A percentile compares a stretch with the other conserved stretches of the same genome.
Conservation (phyloP, 2,329 filamentous ascomycete species). For the Tothia fuscella region DNA sequence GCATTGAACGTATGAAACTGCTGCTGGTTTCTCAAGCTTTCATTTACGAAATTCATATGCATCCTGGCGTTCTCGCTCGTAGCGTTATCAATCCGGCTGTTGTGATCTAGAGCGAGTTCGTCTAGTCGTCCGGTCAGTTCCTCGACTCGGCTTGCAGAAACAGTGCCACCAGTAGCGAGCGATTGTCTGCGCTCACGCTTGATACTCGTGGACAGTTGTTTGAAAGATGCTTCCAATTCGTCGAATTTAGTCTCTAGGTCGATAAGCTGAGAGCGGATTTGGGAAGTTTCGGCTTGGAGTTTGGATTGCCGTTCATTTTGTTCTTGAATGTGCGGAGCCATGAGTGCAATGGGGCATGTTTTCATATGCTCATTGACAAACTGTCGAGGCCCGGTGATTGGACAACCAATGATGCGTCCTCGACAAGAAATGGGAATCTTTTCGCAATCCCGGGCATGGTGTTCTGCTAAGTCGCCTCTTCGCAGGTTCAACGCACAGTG, state of each 20-base stretch:
- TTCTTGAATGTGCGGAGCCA: constrained; percentile 32
- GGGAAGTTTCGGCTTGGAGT: constrained; percentile 25
- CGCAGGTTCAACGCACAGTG: constrained; percentile 31
- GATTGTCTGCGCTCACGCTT: constrained; percentile 4
- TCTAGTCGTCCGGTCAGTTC: background rate
- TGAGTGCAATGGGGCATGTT: constrained; percentile 33
- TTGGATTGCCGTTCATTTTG: constrained; percentile 32
- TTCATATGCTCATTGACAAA: constrained; percentile 29
- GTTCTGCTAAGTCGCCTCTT: constrained; percentile 29
- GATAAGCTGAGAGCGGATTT: background rate
- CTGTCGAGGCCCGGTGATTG: constrained; percentile 25
- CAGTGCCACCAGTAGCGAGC: background rate
- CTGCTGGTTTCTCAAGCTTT: constrained; percentile 1
- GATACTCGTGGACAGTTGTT: constrained; percentile 2
- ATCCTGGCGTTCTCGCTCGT: constrained; percentile 4
- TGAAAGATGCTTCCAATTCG: constrained; percentile 5
- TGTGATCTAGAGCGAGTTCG: constrained; percentile 1
- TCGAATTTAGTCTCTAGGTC: constrained; percentile 2
- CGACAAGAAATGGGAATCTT: constrained; percentile 31
- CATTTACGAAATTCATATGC: constrained; percentile 7
- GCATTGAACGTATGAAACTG: constrained; percentile 7
- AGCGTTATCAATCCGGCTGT: constrained; percentile 6
- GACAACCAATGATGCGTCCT: constrained; percentile 33
- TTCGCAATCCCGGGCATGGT: constrained; percentile 30
- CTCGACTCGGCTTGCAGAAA: constrained; percentile 4